A percentile compares a stretch with the other conserved stretches of the same genome.
Conservation (phyloP, 164 flowering plant genomes). For the Umbilicus rupestris region DNA sequence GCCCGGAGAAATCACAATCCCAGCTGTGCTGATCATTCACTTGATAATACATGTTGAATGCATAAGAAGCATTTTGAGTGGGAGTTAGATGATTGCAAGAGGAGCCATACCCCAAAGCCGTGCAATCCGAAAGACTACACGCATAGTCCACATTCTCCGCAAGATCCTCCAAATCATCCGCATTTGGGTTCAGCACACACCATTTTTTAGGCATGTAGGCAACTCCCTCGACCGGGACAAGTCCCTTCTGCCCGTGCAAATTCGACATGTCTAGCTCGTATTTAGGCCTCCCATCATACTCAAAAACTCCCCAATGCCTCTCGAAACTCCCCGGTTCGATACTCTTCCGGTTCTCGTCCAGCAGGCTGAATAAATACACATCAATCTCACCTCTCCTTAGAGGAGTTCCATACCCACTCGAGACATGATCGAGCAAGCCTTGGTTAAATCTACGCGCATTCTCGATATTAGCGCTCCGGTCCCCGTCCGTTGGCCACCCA, state of each 20-base stretch:
- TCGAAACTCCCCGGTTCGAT: constrained; percentile 77
- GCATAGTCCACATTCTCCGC: constrained; percentile 44
- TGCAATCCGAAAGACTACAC: constrained; percentile 65
- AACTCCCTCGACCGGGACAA: constrained; percentile 49
- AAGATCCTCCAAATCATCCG: constrained; percentile 22
- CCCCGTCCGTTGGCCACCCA: constrained; percentile 98
- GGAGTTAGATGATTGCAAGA: constrained; percentile 46
- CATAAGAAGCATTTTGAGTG: constrained; percentile 66
- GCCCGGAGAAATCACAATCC: constrained; percentile 54
- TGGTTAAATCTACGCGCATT: constrained; percentile 70
- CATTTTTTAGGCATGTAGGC: constrained; percentile 42
- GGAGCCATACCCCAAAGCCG: constrained; percentile 60
- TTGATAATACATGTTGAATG: constrained; percentile 80
- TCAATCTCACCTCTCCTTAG: constrained; percentile 39
- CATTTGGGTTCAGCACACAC: constrained; percentile 47
- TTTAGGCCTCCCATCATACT: constrained; percentile 82
- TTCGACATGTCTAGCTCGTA: constrained; percentile 62
- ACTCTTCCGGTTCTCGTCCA: constrained; percentile 71
- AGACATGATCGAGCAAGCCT: constrained; percentile 50
- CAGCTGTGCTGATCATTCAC: constrained; percentile 31
- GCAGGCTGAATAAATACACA: constrained; percentile 66
- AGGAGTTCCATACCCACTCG: constrained; percentile 66
- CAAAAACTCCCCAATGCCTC: constrained; percentile 94
- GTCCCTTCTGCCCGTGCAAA: constrained; percentile 18
- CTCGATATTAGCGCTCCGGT: constrained; percentile 41